Evolutionary conservation across 176 grass and related monocot genomes (phyloP).

Genomic region (Oryza nivara): DNA sequence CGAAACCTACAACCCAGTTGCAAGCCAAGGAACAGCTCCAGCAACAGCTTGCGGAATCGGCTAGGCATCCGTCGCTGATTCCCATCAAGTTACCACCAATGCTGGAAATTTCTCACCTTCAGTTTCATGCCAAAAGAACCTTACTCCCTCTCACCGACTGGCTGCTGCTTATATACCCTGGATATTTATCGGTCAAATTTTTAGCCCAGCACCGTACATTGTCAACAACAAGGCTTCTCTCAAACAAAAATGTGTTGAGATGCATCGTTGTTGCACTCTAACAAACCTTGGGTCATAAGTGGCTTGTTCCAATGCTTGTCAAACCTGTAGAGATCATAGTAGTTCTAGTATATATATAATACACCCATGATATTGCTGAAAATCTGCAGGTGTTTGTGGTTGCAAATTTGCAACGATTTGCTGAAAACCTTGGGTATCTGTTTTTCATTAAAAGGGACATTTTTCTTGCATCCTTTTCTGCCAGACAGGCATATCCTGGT

Average conservation of each 20-base stretch:
- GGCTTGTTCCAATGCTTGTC: not conserved
- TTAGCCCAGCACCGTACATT: not conserved
- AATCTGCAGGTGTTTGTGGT: slow-evolving; percentile 6
- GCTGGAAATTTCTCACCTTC: not conserved
- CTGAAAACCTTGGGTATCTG: too few species aligned
- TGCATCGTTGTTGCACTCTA: slow-evolving; percentile 6
- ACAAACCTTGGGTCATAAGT: slow-evolving; percentile 23
- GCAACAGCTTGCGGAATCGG: slow-evolving; percentile 22
- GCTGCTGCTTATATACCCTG: slow-evolving; percentile 1
- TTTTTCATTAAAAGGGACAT: not conserved
- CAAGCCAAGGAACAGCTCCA: slow-evolving; percentile 41
- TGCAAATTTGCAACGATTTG: not conserved
- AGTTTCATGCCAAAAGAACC: not conserved
- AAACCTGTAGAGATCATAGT: slow-evolving; percentile 35
- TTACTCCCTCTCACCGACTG: not conserved
- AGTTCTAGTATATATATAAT: not conserved
- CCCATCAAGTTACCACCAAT: not conserved
- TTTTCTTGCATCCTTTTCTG: not conserved
- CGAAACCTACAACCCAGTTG: slow-evolving; percentile 18
- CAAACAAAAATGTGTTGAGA: not conserved
- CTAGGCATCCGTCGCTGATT: slow-evolving; percentile 22
- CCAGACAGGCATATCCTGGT: not conserved
- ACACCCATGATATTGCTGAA: not conserved
- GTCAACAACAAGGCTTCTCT: slow-evolving; percentile 9
- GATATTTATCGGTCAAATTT: not conserved